Base-by-base conservation (phyloP, 1,139 yeast genomes). In the Diutina pseudorugosa region DNA sequence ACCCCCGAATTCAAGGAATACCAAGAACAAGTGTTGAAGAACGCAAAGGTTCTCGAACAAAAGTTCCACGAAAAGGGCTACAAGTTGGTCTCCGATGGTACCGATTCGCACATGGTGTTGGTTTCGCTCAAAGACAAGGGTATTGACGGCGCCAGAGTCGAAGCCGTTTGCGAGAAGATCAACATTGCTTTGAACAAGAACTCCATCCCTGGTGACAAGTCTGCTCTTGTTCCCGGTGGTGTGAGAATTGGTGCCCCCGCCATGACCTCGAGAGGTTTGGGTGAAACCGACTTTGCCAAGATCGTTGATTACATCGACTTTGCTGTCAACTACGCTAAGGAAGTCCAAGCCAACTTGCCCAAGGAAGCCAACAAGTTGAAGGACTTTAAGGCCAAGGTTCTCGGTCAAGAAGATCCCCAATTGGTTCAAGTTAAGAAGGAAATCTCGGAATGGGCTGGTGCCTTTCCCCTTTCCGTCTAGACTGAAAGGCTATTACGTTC, bases 171-270 rank as follows among this genome's bases (percentile, higher is more conserved):
- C 62, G 97, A 91, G 74, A 80, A 84, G 65, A 81, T 85, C 61
- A 88, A 90, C 76, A 89, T 91, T 64, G 97, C 98, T 55, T 89
- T 94, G 58, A 91, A 91, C 77, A 91, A 91, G 72, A 91, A 91
- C 77, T 85, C 97, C 51, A 88, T 91, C 59, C 97, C 98, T 56
- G 96, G 96, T 62, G 98, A 91, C 73, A 85, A 83, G 68, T 86
- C 95, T 45, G 98, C 98, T 40, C 75, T 91, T 60, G 89, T 88
- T 72, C 98, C 98, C 62, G 88, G 95, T 52, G 98, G 98, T 60
- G 77, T 91, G 64, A 85, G 98, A 76, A 89, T 91, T 55, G 98
- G 98, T 61, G 88, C 98, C 49, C 98, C 98, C 55, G 97, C 97
- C 55, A 91, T 91, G 98, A 86, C 97, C 57, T 89, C 97, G 52